These are phyloP conservation scores for Medicago arabica DNA, from an alignment of 306 rosid genomes.

Conservation along the genomic window DNA sequence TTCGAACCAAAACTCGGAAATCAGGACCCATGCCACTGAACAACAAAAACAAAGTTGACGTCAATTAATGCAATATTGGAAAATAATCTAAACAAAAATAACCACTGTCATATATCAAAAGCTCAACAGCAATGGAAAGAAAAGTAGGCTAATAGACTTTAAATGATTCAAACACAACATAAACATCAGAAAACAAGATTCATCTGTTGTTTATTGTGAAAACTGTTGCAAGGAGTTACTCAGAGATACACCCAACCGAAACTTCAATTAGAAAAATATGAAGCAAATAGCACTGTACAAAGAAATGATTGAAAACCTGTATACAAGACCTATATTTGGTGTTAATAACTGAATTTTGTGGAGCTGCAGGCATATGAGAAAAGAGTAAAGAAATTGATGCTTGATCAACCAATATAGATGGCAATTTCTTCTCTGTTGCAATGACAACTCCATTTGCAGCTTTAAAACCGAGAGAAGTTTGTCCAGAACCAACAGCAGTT, in stretches of 20 bases:
- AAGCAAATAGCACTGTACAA: slow-evolving; percentile 9
- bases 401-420: slow-evolving; percentile 94
- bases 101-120: slow-evolving; percentile 5
- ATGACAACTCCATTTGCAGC: slow-evolving; percentile 96
- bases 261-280: slow-evolving; percentile 16
- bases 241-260: not conserved
- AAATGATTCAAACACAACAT: not conserved
- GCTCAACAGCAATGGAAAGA: slow-evolving; percentile 25
- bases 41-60: slow-evolving; percentile 38
- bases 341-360: slow-evolving; percentile 86
- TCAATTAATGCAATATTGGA: not conserved
- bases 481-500: slow-evolving; percentile 96
- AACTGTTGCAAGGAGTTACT: not conserved
- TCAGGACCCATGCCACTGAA: slow-evolving; percentile 98
- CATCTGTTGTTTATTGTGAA: not conserved
- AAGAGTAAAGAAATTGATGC: slow-evolving; percentile 62
- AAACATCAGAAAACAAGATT: slow-evolving; percentile 14
- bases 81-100: slow-evolving; percentile 9
- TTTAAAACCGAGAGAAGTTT: slow-evolving; percentile 97
- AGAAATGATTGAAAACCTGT: slow-evolving; percentile 57
- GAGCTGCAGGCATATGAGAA: slow-evolving; percentile 59
- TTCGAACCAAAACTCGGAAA: slow-evolving; percentile 90
- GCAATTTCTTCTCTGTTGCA: slow-evolving; percentile 95
- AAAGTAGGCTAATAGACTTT: slow-evolving; percentile 4
- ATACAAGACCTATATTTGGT: slow-evolving; percentile 93